Conservation (phyloP, 257 asterid species). For the Penstemon davidsonii region DNA sequence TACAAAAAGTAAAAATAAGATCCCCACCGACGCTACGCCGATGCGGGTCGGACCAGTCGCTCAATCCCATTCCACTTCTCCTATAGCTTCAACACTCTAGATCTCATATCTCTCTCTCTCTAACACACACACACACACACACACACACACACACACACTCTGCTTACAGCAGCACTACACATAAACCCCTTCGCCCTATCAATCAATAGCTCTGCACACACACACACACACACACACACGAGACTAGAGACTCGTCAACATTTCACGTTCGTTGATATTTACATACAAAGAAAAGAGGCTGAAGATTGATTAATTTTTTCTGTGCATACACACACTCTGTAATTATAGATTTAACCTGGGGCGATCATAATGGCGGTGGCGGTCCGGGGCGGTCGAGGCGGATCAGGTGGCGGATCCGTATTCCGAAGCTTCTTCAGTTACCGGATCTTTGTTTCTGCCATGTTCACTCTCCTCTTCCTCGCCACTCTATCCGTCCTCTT, state of each 20-base stretch:
- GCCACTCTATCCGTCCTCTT: constrained; percentile 87
- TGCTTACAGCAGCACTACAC: neutral
- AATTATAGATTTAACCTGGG: neutral
- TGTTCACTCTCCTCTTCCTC: constrained; percentile 79
- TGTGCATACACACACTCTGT: neutral
- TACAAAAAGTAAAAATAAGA: neutral
- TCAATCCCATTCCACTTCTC: neutral
- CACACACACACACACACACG: neutral
- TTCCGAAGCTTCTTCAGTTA: constrained; percentile 79
- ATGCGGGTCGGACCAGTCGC: too few relatives aligned
- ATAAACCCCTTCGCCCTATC: neutral
- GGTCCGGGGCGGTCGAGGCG: constrained; percentile 74
- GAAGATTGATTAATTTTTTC: neutral
- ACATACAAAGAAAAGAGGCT: neutral
- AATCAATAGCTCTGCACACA: constrained; percentile 8
- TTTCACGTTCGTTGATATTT: too few relatives aligned
- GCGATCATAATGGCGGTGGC: constrained; percentile 77
- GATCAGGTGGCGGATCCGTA: constrained; percentile 81
- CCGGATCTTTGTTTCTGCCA: constrained; percentile 88
- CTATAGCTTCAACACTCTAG: constrained; percentile 16
- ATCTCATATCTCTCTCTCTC: constrained; percentile 22
- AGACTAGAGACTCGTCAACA: neutral
- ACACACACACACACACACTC: constrained; percentile 1
- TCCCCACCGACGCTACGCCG: too few relatives aligned
- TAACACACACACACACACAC: constrained; percentile 4